Evolutionary conservation across 1,139 yeast genomes (phyloP).

Genomic region (Scheffersomyces titani): DNA sequence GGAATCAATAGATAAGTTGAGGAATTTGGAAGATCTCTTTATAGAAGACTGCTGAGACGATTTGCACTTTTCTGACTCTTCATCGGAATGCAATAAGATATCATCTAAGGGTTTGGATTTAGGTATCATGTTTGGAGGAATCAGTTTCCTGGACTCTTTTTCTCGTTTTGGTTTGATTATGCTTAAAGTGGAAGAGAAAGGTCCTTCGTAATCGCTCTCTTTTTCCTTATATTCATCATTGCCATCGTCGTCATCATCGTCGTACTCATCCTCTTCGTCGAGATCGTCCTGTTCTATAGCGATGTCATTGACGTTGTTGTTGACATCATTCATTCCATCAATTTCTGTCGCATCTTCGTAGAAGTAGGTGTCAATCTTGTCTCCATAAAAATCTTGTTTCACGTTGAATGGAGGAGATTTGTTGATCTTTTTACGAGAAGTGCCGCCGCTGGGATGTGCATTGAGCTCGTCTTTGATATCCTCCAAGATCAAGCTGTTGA

Average conservation of each 20-base stretch:
- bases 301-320: slow-evolving; percentile 1
- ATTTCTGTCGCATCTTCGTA: slow-evolving; percentile 10
- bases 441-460: slow-evolving; percentile 1
- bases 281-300: slow-evolving; percentile 4
- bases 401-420: slow-evolving; percentile 49
- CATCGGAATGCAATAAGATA: slow-evolving; percentile 8
- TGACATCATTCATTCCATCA: slow-evolving; percentile 4
- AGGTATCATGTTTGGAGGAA: neutral
- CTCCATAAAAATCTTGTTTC: slow-evolving; percentile 31
- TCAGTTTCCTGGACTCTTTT: neutral
- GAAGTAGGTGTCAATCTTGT: slow-evolving; percentile 24
- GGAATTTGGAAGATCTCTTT: slow-evolving; percentile 47
- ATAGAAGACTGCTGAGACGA: slow-evolving; percentile 30
- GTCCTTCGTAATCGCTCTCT: neutral
- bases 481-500: slow-evolving; percentile 46
- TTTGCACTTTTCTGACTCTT: slow-evolving; percentile 20
- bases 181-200: neutral
- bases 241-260: slow-evolving; percentile 6
- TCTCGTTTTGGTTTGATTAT: neutral
- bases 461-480: slow-evolving; percentile 30
- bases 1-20: slow-evolving; percentile 48
- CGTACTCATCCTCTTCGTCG: slow-evolving; percentile 5
- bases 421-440: slow-evolving; percentile 25
- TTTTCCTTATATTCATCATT: slow-evolving; percentile 4
- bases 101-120: slow-evolving; percentile 9